Base-by-base conservation (phyloP, 1,284 basidiomycete species). In the Puccinia hordei region DNA sequence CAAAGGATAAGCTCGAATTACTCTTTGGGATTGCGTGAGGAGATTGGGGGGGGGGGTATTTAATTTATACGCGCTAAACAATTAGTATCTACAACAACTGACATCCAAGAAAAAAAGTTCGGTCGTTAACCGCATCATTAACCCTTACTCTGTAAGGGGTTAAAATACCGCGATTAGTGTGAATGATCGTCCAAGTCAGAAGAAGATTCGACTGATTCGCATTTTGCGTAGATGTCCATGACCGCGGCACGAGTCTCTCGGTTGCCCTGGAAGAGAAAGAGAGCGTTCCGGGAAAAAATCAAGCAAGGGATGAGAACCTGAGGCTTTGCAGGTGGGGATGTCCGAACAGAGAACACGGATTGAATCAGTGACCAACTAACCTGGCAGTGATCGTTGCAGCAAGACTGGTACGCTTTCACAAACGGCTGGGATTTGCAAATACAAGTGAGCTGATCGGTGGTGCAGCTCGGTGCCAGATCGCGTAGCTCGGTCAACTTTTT, bases 361-460 rank as follows among this genome's bases (percentile, higher is more conserved):
- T n/a, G 19, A 57, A 15, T 19, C 19, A 27, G 19, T 33, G 35
- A 65, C 4, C 5, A 3, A n/a, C 51, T 24, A 38, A 68, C 74
- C 49, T 51, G 8, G 51, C 74, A 77, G 51, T 77, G 44, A 44
- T 77, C 74, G 44, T 68, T 51, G 63, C 61, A 66, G 51, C 74
- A 77, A 55, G 41, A 51, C 27, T 77, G 61, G 27, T 77, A 77
- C 5, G 74, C 74, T 41, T 77, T 65, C 24, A 77, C 49, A 55
- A 77, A 77, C 1, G 27, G n/a, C 3, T 33, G 30, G 10, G 74
- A 65, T 38, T 68, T 27, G 46, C 74, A 77, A 19, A 77, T 49
- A 22, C 74, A 77, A 33, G 8, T 24, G 46, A 57, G 24, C 30
- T 77, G 46, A 17, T 77, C 74, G 10, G 74, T 22, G 6, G 74